Percentiles rank a stretch among this genome's conserved stretches.
phyloP scores from a whole-genome alignment of 768 basidiomycete species.

The Phylloporus sp. region DNA sequence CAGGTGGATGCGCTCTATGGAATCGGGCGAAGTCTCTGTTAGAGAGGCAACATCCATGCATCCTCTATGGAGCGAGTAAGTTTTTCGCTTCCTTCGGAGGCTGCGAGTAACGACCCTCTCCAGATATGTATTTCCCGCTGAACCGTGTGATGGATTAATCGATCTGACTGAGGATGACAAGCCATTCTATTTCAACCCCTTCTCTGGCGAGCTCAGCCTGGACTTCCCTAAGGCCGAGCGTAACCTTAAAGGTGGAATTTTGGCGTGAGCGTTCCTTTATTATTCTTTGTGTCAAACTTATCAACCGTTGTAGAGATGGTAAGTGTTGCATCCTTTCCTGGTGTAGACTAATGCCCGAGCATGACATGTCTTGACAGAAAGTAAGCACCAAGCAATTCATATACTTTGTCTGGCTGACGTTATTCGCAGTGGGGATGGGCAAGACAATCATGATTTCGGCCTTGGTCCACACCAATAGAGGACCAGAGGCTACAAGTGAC shows the following conservation, averaged over 20 bases:
- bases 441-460: conserved; percentile 93
- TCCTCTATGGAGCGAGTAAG: conserved; percentile 91
- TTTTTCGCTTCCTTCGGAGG: conserved; percentile 4
- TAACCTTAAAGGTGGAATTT: conserved; percentile 78
- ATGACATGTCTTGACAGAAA: conserved; percentile 37
- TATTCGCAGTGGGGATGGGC: conserved; percentile 80
- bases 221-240: conserved; percentile 78
- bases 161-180: conserved; percentile 79
- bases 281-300: conserved; percentile 7
- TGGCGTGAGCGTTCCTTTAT: conserved; percentile 57
- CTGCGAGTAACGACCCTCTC: conserved; percentile 1
- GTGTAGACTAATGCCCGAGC: conserved; percentile 5
- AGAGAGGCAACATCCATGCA: conserved; percentile 74
- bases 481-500: conserved; percentile 36
- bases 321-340: conserved; percentile 3
- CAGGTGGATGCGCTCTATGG: conserved; percentile 91
- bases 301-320: conserved; percentile 31
- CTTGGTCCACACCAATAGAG: conserved; percentile 75
- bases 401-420: conserved; percentile 1
- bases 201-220: conserved; percentile 84
- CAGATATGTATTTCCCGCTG: conserved; percentile 71
- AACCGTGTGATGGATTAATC: conserved; percentile 54
- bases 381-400: conserved; percentile 31
- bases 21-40: conserved; percentile 67
- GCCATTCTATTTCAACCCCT: conserved; percentile 85